These are phyloP conservation scores for Aspergillus fumigatus DNA, from an alignment of 2,329 filamentous ascomycete genomes.

Conservation along the genomic window DNA sequence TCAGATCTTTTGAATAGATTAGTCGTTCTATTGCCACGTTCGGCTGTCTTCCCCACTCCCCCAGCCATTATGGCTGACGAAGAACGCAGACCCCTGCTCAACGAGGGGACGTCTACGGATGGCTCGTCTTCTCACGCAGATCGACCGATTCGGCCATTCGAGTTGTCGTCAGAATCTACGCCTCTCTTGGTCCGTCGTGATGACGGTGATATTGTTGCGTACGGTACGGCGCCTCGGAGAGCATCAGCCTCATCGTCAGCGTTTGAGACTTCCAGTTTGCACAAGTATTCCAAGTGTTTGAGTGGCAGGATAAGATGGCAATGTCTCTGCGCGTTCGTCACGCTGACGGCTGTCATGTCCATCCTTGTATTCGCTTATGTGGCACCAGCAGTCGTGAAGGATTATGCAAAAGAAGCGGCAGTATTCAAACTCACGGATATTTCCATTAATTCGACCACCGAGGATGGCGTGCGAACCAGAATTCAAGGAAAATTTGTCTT, in stretches of 20 bases:
- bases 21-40: constrained; percentile 2
- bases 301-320: constrained; percentile 60
- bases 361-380: constrained; percentile 79
- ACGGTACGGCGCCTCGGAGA: constrained; percentile 25
- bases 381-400: constrained; percentile 71
- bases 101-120: constrained; percentile 17
- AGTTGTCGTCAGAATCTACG: constrained; percentile 40
- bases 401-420: constrained; percentile 79
- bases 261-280: constrained; percentile 14
- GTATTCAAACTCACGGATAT: constrained; percentile 79
- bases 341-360: constrained; percentile 51
- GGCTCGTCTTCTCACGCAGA: constrained; percentile 11
- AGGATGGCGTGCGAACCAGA: constrained; percentile 70
- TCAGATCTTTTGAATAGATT: neutral
- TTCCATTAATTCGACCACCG: constrained; percentile 79
- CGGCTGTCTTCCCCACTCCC: constrained; percentile 2
- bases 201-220: constrained; percentile 23
- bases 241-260: constrained; percentile 15
- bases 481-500: constrained; percentile 78
- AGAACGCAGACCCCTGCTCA: constrained; percentile 27
- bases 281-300: constrained; percentile 16
- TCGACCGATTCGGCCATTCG: constrained; percentile 23
- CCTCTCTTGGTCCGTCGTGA: constrained; percentile 37
- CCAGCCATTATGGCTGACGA: constrained; percentile 32
- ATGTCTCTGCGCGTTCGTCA: constrained; percentile 66